Evolutionary conservation across 1,284 basidiomycete species (phyloP).

Genomic region (Ganoderma resinaceum): DNA sequence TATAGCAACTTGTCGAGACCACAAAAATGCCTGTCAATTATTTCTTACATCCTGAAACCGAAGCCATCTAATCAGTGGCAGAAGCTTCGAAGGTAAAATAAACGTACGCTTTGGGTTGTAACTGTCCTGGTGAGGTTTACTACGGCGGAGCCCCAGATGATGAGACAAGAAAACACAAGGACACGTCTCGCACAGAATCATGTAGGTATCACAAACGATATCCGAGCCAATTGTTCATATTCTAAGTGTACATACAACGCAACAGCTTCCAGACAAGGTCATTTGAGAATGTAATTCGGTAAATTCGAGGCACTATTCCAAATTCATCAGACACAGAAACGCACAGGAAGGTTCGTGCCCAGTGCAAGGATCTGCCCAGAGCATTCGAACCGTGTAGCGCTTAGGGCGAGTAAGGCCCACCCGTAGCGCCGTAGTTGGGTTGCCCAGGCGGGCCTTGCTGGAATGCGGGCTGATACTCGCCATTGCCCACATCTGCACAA

Average conservation of each 20-base stretch:
- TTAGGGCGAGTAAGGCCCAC: slow-evolving; percentile 36
- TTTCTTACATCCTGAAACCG: background rate
- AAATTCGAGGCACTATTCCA: background rate
- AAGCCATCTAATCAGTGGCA: background rate
- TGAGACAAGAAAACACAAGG: background rate
- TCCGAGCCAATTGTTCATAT: background rate
- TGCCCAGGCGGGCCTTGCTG: slow-evolving; percentile 40
- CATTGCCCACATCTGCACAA: slow-evolving; percentile 59
- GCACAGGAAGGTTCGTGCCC: background rate
- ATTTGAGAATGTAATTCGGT: background rate
- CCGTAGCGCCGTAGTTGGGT: slow-evolving; percentile 51
- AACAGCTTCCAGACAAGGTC: background rate
- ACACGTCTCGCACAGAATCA: background rate
- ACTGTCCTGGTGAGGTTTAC: background rate
- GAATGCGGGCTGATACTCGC: slow-evolving; percentile 53
- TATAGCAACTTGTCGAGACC: background rate
- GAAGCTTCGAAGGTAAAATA: background rate
- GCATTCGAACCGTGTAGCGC: background rate
- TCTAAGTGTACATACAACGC: background rate
- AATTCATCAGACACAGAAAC: background rate
- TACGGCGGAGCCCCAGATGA: background rate
- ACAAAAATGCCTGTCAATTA: background rate
- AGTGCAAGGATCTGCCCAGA: too few relatives aligned
- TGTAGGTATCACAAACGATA: background rate
- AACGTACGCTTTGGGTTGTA: background rate